These are phyloP conservation scores for Osmanthus fragrans DNA, from an alignment of 257 asterid species.

Conservation along the genomic window DNA sequence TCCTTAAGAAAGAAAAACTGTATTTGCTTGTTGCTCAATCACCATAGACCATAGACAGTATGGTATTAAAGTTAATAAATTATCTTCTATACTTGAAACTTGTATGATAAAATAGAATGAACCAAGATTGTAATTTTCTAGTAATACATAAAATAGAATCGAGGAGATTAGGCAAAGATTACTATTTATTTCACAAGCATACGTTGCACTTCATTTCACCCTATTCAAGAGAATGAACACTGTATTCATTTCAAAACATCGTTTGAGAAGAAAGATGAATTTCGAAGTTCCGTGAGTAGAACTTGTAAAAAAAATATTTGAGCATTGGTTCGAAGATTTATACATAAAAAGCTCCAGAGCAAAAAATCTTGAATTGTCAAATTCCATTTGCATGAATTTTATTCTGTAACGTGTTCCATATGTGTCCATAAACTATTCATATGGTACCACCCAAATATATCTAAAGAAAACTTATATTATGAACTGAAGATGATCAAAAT, in stretches of 20 bases:
- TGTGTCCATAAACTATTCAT: neutral
- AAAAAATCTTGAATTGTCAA: neutral
- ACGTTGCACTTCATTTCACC: neutral
- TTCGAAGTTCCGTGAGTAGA: neutral
- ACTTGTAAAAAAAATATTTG: neutral
- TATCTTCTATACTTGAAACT: neutral
- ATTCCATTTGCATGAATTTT: neutral
- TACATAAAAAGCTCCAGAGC: neutral
- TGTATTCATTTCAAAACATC: neutral
- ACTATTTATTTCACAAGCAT: neutral
- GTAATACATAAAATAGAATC: neutral
- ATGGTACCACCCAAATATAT: neutral
- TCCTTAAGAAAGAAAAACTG: neutral
- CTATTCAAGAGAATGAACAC: neutral
- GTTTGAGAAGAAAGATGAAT: no score
- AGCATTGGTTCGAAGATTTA: neutral
- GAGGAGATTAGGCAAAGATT: neutral
- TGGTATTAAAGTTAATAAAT: neutral
- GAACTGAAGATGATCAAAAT: neutral
- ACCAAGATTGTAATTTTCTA: neutral
- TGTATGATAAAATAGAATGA: no score
- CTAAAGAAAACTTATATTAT: neutral
- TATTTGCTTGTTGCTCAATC: neutral
- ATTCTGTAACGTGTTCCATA: neutral
- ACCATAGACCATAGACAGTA: neutral